These are phyloP conservation scores for Lithohypha guttulata DNA, from an alignment of 2,329 filamentous ascomycete genomes.

Conservation along the genomic window DNA sequence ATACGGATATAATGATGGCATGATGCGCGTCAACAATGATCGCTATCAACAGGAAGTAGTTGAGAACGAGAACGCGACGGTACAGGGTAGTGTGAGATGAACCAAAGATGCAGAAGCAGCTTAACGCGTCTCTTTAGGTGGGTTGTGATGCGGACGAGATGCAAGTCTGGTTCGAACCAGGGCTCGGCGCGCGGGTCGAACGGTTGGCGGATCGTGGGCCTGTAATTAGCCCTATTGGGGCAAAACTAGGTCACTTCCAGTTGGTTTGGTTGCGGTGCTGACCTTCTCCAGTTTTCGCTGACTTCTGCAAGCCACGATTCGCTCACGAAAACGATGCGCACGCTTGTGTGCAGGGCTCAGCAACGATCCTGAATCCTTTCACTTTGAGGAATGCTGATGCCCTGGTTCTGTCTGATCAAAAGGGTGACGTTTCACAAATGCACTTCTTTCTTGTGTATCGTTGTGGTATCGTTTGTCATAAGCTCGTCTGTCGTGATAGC, in stretches of 20 bases:
- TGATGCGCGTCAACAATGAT: slow-evolving; percentile 19
- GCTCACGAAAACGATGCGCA: slow-evolving; percentile 9
- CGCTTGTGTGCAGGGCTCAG: slow-evolving; percentile 8
- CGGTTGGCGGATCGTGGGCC: too few species aligned
- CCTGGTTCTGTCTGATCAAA: not conserved
- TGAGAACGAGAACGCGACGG: slow-evolving; percentile 3
- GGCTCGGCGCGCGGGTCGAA: slow-evolving; percentile 9
- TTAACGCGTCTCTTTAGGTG: not conserved
- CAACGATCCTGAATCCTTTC: slow-evolving; percentile 3
- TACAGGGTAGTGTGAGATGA: not conserved
- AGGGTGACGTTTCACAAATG: too few species aligned
- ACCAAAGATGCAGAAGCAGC: not conserved
- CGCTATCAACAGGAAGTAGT: not conserved
- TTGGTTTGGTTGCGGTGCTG: slow-evolving; percentile 6
- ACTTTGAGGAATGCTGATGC: not conserved
- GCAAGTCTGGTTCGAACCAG: slow-evolving; percentile 1
- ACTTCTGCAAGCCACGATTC: slow-evolving; percentile 8
- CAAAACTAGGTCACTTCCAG: slow-evolving; percentile 6
- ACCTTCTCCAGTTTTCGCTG: not conserved
- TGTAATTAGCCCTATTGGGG: slow-evolving; percentile 2
- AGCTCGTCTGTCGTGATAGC: too few species aligned
- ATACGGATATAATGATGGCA: slow-evolving; percentile 29
- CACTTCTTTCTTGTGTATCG: too few species aligned
- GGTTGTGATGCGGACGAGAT: slow-evolving; percentile 8
- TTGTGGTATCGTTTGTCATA: too few species aligned